A percentile compares a stretch with the other conserved stretches of the same genome.
These are phyloP conservation scores for Pseudovirgaria hyperparasitica DNA, from an alignment of 2,329 filamentous ascomycete species.

Conservation along the genomic window DNA sequence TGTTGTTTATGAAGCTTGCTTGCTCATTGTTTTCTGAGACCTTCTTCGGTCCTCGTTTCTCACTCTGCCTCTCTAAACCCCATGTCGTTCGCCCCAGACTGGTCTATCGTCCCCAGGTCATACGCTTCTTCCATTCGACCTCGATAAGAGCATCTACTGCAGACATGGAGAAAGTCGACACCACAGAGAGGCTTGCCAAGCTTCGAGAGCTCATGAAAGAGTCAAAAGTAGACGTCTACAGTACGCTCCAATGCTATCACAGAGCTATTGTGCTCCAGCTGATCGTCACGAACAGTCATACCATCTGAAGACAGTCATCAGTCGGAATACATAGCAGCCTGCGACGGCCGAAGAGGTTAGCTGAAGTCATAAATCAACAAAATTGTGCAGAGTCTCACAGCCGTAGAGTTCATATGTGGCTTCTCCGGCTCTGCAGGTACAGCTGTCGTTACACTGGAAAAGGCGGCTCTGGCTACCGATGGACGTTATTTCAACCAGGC, in stretches of 20 bases:
- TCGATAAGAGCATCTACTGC: constrained; percentile 15
- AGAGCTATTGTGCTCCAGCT: constrained; percentile 23
- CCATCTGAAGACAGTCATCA: constrained; percentile 96
- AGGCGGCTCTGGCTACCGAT: constrained; percentile 85
- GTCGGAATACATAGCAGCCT: constrained; percentile 96
- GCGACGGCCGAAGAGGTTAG: constrained; percentile 69
- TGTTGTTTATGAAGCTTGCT: too few relatives aligned
- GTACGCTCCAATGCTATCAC: constrained; percentile 35
- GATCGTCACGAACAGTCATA: constrained; percentile 51
- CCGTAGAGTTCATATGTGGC: constrained; percentile 77
- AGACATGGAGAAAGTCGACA: constrained; percentile 71
- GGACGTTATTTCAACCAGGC: constrained; percentile 98
- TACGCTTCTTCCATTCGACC: constrained; percentile 20
- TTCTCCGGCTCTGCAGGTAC: constrained; percentile 94
- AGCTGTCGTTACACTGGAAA: constrained; percentile 73
- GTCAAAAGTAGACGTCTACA: constrained; percentile 79
- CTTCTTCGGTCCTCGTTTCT: constrained; percentile 14
- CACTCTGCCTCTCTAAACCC: constrained; percentile 4
- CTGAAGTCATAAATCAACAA: constrained; percentile 14
- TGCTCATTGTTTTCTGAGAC: constrained; percentile 10
- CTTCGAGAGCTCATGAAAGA: constrained; percentile 80
- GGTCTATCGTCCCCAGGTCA: too few relatives aligned
- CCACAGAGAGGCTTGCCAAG: constrained; percentile 58
- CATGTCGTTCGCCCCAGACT: too few relatives aligned
- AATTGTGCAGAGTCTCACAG: too few relatives aligned